phyloP scores from a whole-genome alignment of 192 early-diverging fungal species.

The Dissophora globulifera region DNA sequence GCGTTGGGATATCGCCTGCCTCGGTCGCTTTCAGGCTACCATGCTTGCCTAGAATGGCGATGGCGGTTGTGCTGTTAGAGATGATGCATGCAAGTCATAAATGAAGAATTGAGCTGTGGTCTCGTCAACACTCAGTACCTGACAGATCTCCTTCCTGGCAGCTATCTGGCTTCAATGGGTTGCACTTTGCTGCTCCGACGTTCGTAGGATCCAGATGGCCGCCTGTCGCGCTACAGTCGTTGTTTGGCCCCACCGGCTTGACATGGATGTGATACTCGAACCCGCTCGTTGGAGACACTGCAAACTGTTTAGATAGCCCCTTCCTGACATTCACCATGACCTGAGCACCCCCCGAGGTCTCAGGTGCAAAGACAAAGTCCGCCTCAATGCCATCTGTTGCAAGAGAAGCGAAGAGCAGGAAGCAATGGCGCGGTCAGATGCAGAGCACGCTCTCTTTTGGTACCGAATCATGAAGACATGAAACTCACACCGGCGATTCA shows the following conservation, averaged over 20 bases:
- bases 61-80: no score
- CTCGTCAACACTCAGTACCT: no score
- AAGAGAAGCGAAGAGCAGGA: no score
- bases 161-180: constrained; percentile 4
- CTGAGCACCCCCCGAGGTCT: background rate
- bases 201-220: constrained; percentile 30
- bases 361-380: constrained; percentile 20
- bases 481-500: no score
- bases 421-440: no score
- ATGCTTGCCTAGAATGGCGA: constrained; percentile 36
- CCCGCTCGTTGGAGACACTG: constrained; percentile 1
- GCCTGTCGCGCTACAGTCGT: constrained; percentile 32
- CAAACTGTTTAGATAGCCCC: background rate
- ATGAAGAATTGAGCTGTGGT: no score
- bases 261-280: constrained; percentile 46
- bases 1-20: background rate
- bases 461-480: no score
- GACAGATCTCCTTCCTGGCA: constrained; percentile 45
- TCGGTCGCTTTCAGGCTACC: constrained; percentile 17
- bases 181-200: constrained; percentile 17
- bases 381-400: constrained; percentile 35
- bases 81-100: no score
- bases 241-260: constrained; percentile 24
- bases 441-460: no score
- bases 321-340: constrained; percentile 1